Percentiles rank a stretch among this genome's conserved stretches.
phyloP scores from a whole-genome alignment of 441 rosid genomes.

The Dalechampia spathulata region DNA sequence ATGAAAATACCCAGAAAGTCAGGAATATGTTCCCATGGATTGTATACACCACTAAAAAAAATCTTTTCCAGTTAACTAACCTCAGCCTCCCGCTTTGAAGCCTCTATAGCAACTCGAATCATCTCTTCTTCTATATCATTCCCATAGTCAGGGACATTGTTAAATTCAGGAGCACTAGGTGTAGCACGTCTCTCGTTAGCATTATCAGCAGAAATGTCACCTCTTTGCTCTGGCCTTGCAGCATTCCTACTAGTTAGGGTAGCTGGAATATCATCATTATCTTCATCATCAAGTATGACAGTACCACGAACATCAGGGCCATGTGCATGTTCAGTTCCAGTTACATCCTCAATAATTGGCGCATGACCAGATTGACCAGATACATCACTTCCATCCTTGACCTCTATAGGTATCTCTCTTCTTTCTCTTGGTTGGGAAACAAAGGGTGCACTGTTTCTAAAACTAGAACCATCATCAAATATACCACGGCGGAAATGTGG shows the following conservation, averaged over 20 bases:
- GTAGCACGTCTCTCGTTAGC: conserved; percentile 24
- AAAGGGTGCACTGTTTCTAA: conserved; percentile 34
- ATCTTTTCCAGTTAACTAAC: conserved; percentile 23
- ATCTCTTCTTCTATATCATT: conserved; percentile 96
- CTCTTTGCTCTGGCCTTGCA: conserved; percentile 13
- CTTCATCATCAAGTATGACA: conserved; percentile 45
- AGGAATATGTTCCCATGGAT: conserved; percentile 9
- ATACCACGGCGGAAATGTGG: conserved; percentile 36
- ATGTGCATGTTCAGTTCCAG: conserved; percentile 42
- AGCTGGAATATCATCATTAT: conserved; percentile 44
- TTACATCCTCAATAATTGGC: conserved; percentile 68
- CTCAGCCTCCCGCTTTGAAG: conserved; percentile 73
- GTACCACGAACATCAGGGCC: conserved; percentile 46
- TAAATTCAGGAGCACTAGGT: conserved; percentile 44
- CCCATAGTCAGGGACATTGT: conserved; percentile 41
- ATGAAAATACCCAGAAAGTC: conserved; percentile 18
- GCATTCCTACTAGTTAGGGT: conserved; percentile 18
- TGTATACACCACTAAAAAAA: conserved; percentile 2
- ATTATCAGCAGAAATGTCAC: conserved; percentile 10
- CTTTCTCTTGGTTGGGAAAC: conserved; percentile 79
- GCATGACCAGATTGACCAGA: conserved; percentile 45
- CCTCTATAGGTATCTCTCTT: conserved; percentile 82
- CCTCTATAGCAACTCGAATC: conserved; percentile 96
- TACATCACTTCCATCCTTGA: conserved; percentile 52
- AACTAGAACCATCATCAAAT: conserved; percentile 37